phyloP scores from a whole-genome alignment of 2,329 filamentous ascomycete species.

The Bipolaris oryzae region DNA sequence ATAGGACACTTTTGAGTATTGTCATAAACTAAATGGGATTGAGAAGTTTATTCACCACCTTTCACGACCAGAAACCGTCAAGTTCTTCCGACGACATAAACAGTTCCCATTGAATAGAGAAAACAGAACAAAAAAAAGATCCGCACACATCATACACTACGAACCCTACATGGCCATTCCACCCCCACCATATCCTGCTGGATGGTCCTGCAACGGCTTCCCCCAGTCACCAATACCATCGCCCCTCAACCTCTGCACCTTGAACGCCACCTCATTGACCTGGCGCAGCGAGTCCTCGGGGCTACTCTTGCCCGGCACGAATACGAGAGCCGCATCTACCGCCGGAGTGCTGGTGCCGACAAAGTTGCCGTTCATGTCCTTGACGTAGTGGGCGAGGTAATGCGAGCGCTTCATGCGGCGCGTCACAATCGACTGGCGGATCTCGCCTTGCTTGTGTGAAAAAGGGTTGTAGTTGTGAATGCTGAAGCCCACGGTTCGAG shows the following conservation, averaged over 20 bases:
- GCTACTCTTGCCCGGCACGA: slow-evolving; percentile 38
- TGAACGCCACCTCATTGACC: slow-evolving; percentile 34
- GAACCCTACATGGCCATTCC: neutral
- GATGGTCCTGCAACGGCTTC: neutral
- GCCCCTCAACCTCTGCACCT: slow-evolving; percentile 20
- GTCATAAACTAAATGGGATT: no score
- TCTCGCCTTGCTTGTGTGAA: slow-evolving; percentile 12
- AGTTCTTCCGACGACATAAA: neutral
- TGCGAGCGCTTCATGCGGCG: slow-evolving; percentile 29
- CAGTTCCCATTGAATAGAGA: no score
- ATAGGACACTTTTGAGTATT: neutral
- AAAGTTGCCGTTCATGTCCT: slow-evolving; percentile 37
- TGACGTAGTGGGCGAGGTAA: slow-evolving; percentile 40
- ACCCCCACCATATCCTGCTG: neutral
- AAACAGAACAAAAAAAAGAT: no score
- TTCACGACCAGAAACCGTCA: neutral
- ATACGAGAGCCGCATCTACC: slow-evolving; percentile 34
- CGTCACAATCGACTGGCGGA: slow-evolving; percentile 6
- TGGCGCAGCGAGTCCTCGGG: slow-evolving; percentile 36
- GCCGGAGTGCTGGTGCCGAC: slow-evolving; percentile 32
- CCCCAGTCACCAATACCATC: slow-evolving; percentile 18
- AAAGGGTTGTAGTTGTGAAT: slow-evolving; percentile 24
- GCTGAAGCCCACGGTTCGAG: slow-evolving; percentile 9
- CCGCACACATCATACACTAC: neutral
- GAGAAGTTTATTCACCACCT: neutral